Evolutionary conservation across 2,329 filamentous ascomycete genomes (phyloP).

Genomic region (Penicillium hordei): DNA sequence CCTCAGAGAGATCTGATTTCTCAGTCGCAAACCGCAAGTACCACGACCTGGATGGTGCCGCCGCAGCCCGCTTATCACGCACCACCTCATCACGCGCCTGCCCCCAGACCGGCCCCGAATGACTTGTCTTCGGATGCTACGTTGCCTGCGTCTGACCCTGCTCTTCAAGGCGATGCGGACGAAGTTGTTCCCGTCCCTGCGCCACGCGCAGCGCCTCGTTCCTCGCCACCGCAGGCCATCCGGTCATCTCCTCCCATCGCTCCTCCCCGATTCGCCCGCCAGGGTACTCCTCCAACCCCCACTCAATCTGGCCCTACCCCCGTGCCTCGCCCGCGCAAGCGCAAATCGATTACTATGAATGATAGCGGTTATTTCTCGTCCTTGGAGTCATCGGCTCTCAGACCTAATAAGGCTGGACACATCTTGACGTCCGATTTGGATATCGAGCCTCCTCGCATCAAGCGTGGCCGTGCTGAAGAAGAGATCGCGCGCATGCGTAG

Average conservation of each 20-base stretch:
- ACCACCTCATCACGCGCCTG: constrained; percentile 19
- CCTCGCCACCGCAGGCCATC: constrained; percentile 58
- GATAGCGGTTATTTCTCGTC: constrained; percentile 98
- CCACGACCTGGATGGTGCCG: constrained; percentile 38
- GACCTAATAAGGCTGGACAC: constrained; percentile 64
- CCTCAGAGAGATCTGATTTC: constrained; percentile 32
- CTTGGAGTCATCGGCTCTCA: constrained; percentile 82
- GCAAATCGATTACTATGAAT: constrained; percentile 75
- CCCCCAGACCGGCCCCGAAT: constrained; percentile 28
- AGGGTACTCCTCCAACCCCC: constrained; percentile 72
- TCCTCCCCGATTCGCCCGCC: constrained; percentile 55
- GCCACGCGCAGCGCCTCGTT: constrained; percentile 36
- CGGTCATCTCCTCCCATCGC: constrained; percentile 88
- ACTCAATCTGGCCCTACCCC: constrained; percentile 65
- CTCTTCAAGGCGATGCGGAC: constrained; percentile 54
- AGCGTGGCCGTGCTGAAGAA: constrained; percentile 88
- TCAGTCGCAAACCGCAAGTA: constrained; percentile 31
- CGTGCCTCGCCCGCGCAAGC: constrained; percentile 65
- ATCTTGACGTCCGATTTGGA: constrained; percentile 72
- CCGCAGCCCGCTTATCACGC: constrained; percentile 26
- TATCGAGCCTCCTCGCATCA: constrained; percentile 74
- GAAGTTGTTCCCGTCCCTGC: constrained; percentile 42
- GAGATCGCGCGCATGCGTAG: constrained; percentile 91
- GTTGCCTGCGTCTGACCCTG: constrained; percentile 68
- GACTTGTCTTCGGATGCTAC: constrained; percentile 77